Evolutionary conservation across 1,284 basidiomycete genomes (phyloP).

Genomic region (Ganoderma meredithae): DNA sequence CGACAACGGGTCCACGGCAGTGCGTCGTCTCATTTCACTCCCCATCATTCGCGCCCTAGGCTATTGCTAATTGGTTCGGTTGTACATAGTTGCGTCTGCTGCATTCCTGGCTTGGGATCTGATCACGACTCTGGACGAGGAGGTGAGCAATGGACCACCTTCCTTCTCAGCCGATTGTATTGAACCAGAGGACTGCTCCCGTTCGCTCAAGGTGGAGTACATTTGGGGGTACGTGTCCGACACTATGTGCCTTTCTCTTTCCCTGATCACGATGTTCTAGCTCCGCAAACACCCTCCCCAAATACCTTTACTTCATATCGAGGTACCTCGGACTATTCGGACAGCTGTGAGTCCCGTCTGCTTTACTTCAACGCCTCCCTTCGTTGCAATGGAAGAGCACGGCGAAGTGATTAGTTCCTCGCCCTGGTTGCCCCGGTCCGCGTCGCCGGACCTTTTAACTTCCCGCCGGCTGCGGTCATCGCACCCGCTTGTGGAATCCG

Average conservation of each 20-base stretch:
- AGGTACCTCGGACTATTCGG: slow-evolving; percentile 26
- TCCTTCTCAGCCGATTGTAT: neutral
- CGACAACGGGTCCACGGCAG: neutral
- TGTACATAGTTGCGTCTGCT: slow-evolving; percentile 17
- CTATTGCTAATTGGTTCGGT: neutral
- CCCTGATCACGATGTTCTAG: slow-evolving; percentile 10
- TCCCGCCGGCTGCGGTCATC: neutral
- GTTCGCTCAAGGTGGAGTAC: slow-evolving; percentile 23
- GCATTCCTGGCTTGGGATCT: slow-evolving; percentile 27
- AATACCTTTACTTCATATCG: slow-evolving; percentile 30
- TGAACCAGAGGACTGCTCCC: too few species aligned
- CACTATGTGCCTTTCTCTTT: neutral
- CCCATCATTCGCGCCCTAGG: too few species aligned
- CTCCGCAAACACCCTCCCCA: slow-evolving; percentile 28
- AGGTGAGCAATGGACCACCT: slow-evolving; percentile 18
- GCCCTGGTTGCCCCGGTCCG: neutral
- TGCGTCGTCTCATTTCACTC: neutral
- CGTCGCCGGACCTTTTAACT: neutral
- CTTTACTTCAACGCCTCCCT: neutral
- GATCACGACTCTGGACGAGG: slow-evolving; percentile 28
- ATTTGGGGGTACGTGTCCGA: slow-evolving; percentile 26
- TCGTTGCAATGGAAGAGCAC: neutral
- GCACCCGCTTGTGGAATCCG: neutral
- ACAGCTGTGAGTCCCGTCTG: slow-evolving; percentile 26
- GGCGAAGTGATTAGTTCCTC: neutral